Evolutionary conservation across 1,284 basidiomycete genomes (phyloP), one percentile per base, ranked within the genome.

Genomic region (Cystobasidium sp.): DNA sequence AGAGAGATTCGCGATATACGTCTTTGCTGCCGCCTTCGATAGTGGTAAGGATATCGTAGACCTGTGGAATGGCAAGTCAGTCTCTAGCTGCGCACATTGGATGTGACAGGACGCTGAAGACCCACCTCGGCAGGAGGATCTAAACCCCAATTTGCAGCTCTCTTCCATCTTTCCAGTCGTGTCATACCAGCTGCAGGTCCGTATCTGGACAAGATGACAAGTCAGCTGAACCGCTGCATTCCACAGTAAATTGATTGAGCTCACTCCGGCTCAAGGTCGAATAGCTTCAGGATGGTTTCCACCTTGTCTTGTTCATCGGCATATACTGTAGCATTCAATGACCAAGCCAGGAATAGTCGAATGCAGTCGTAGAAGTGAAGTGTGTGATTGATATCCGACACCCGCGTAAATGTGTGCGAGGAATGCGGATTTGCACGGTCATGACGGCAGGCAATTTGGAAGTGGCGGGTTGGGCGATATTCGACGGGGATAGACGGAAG

Each of bases 91-190:
- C 37, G 12, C 12, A 39, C 1, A 59, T 7, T 16, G 22, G 16
- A 59, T 12, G 16, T 16, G 5, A 1, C 7, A 58, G n/a, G 12
- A 16, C 7, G 14, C 22, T 59, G 39, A 20, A 52, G 46, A 83
- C 87, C 75, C 77, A 93, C 92, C 85, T 94, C 92, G 18, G 83
- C 81, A 0, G 95, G 94, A 18, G 95, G 95, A 68, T 91, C 86
- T 24, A 97, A 84, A 6, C 92, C 93, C 56, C 95, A 85, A 18
- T 87, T 86, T 58, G 90, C 81, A 0, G 95, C 95, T 51, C 95
- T 86, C 79, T 96, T 87, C 93, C 93, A 98, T 44, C 95, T 86
- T 76, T 94, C 88, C 31, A 97, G 58, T 53, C 75, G 39, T 0
- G 69, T 72, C 68, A 73, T 73, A 4, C 70, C 70, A 44, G 58